Evolutionary conservation across 179 eudicot genomes (phyloP), one percentile per base, ranked within the genome.

Genomic region (Nepenthes alata): DNA sequence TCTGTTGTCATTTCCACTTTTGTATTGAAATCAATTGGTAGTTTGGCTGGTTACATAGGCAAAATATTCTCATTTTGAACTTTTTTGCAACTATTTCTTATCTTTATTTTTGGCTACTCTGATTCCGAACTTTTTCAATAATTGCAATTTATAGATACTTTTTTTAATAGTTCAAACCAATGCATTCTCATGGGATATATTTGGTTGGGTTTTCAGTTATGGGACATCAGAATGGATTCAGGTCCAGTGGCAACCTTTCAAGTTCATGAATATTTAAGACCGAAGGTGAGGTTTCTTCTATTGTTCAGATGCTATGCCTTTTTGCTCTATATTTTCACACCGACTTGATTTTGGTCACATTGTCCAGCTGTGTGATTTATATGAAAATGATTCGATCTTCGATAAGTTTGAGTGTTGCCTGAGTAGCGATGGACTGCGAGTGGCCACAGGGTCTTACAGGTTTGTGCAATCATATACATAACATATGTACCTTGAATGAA

Each of bases 371-470:
- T 81, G 86, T 73, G 86, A 81, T 67, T 62, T 81, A 38, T 81
- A 81, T 64, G 85, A 81, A 68, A 81, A 81, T 73, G 85, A 81
- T 67, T 78, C 85, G 4, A 81, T 80, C 67, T 77, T 88, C 69
- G 96, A 88, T 65, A 88, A 88, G 66, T 88, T 88, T 61, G 96
- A 88, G 81, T 88, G 96, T 65, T 85, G 96, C 69, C 72, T 88
- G 66, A 85, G 96, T 66, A 93, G 96, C 11, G 85, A 88, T 72
- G 93, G 91, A 45, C 78, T 37, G 62, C 80, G 91, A 59, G 85
- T 85, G 47, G 88, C 87, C 59, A 83, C 88, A 59, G 95, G 91
- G 61, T 85, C 93, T 66, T 85, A 85, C 76, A 85, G 93, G 93
- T 83, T 57, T 57, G 71, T 51, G 25, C 13, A 52, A 60, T 52